These are phyloP conservation scores for Pseudogymnoascus pannorum DNA, from an alignment of 2,329 filamentous ascomycete species.

Conservation along the genomic window DNA sequence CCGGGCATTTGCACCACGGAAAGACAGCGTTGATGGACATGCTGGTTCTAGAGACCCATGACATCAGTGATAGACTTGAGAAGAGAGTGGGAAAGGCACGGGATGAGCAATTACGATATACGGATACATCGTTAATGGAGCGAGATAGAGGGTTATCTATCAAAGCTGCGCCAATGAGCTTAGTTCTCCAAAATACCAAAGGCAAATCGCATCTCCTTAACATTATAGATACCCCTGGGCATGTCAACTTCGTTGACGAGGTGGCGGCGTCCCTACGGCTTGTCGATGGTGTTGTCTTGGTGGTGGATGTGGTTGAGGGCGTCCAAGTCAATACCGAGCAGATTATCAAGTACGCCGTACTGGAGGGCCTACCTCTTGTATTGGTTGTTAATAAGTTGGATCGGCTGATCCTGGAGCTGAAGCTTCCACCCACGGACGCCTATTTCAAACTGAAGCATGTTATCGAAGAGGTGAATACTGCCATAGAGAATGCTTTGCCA, in stretches of 20 bases:
- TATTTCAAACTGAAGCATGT: slow-evolving; percentile 99
- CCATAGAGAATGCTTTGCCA: slow-evolving; percentile 83
- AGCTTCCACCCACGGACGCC: slow-evolving; percentile 86
- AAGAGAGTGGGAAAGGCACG: slow-evolving; percentile 72
- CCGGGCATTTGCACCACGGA: slow-evolving; percentile 90
- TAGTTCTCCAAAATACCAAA: slow-evolving; percentile 79
- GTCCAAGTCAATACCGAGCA: slow-evolving; percentile 98
- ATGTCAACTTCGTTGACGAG: slow-evolving; percentile 98
- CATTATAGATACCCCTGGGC: slow-evolving; percentile 90
- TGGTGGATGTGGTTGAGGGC: slow-evolving; percentile 96
- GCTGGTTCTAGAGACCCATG: slow-evolving; percentile 91
- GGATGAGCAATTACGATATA: slow-evolving; percentile 90
- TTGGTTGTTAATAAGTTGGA: slow-evolving; percentile 98
- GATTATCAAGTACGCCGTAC: slow-evolving; percentile 89
- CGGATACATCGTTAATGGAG: slow-evolving; percentile 84
- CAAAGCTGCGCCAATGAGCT: slow-evolving; percentile 89
- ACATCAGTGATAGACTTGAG: slow-evolving; percentile 71
- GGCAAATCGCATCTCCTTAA: slow-evolving; percentile 95
- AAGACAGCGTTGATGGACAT: slow-evolving; percentile 99
- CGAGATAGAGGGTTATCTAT: slow-evolving; percentile 84
- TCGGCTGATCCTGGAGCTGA: slow-evolving; percentile 85
- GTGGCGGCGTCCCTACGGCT: slow-evolving; percentile 81
- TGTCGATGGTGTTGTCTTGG: slow-evolving; percentile 83
- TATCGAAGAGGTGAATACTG: slow-evolving; percentile 95
- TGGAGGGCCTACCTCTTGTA: slow-evolving; percentile 82